phyloP scores from a whole-genome alignment of 352 stramenopile genomes.

The Phytophthora rubi region DNA sequence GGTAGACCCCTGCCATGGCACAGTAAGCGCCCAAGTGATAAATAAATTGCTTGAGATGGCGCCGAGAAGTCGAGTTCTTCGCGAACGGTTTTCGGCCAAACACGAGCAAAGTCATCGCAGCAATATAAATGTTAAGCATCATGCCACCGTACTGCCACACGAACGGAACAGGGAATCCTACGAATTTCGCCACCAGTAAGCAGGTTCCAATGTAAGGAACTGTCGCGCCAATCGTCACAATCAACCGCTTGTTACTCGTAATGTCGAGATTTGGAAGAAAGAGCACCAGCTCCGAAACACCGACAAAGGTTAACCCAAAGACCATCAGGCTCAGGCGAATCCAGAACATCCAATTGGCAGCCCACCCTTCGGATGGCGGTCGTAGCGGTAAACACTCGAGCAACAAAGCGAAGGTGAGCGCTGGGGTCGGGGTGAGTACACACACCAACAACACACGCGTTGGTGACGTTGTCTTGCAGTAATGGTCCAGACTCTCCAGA shows the following conservation, averaged over 20 bases:
- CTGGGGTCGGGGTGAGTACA: not conserved
- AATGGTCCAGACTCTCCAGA: constrained; percentile 3
- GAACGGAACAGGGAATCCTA: not conserved
- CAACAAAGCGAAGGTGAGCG: not conserved
- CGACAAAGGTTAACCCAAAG: not conserved
- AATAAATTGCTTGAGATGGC: not conserved
- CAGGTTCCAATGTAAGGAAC: not conserved
- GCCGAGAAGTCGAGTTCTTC: not conserved
- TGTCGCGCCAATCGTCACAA: not conserved
- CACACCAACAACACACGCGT: constrained; percentile 1
- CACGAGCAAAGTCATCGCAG: not conserved
- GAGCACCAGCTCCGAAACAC: not conserved
- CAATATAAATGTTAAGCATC: not conserved
- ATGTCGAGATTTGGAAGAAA: constrained; percentile 1
- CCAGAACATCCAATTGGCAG: constrained; percentile 12
- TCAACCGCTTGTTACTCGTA: not conserved
- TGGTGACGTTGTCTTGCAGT: constrained; percentile 2
- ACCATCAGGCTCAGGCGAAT: not conserved
- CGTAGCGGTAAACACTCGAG: constrained; percentile 6
- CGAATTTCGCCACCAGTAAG: not conserved
- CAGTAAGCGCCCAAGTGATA: not conserved
- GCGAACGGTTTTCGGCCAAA: not conserved
- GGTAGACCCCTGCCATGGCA: not conserved
- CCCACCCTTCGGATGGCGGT: not conserved
- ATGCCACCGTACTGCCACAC: not conserved